Percentiles rank a stretch among this genome's conserved stretches.
phyloP scores from a whole-genome alignment of 2,329 filamentous ascomycete genomes.

The Trichoderma gracile region DNA sequence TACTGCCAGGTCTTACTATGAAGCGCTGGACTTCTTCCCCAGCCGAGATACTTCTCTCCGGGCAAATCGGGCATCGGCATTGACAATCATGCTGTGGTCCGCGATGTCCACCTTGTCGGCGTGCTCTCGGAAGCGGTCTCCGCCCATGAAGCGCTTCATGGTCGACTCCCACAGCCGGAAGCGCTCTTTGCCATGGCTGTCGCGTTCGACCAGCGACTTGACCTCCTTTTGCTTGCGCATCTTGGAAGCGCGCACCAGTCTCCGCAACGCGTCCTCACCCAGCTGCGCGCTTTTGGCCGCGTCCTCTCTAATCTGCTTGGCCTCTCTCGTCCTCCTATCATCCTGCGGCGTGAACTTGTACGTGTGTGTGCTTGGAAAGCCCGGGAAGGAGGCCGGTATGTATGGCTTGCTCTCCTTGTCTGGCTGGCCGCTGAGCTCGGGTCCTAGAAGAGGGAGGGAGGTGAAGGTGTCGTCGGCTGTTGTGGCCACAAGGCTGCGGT shows the following conservation, averaged over 20 bases:
- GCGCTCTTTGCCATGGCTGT: conserved; percentile 54
- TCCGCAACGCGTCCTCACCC: conserved; percentile 61
- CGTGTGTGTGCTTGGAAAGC: conserved; percentile 65
- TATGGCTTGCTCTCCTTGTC: conserved; percentile 59
- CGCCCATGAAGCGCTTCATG: conserved; percentile 57
- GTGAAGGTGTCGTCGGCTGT: conserved; percentile 45
- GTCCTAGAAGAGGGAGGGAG: conserved; percentile 49
- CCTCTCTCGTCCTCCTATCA: conserved; percentile 49
- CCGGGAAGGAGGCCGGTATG: conserved; percentile 60
- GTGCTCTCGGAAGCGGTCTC: conserved; percentile 36
- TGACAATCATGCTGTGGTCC: conserved; percentile 66
- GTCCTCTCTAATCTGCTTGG: conserved; percentile 60
- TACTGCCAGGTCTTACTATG: neutral
- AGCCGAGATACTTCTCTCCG: conserved; percentile 55
- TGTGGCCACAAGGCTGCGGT: conserved; percentile 42
- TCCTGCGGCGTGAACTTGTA: conserved; percentile 61
- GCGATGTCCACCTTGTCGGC: conserved; percentile 53
- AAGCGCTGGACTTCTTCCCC: conserved; percentile 37
- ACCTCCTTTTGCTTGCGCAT: conserved; percentile 66
- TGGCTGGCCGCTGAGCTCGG: conserved; percentile 58
- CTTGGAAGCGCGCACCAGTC: conserved; percentile 62
- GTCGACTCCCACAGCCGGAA: conserved; percentile 62
- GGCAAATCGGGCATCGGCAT: conserved; percentile 54
- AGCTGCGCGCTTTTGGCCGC: conserved; percentile 61
- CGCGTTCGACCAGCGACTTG: conserved; percentile 55